Conservation (phyloP, 2,329 filamentous ascomycete species). For the Pseudogymnoascus sp. region DNA sequence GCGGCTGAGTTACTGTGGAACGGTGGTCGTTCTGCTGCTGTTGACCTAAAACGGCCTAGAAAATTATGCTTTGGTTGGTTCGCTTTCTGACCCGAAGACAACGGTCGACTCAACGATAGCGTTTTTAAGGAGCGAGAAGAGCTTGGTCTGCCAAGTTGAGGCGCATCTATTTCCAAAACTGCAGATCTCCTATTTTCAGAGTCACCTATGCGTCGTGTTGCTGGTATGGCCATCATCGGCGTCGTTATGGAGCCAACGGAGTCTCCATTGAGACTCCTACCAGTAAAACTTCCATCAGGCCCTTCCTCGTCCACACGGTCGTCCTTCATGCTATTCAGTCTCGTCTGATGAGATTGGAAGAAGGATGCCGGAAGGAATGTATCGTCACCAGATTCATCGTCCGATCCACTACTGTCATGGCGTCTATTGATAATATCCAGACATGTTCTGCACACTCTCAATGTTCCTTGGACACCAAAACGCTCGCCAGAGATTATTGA, state of each 20-base stretch:
- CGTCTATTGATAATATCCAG: slow-evolving; percentile 84
- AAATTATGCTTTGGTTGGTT: slow-evolving; percentile 84
- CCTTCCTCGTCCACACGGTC: slow-evolving; percentile 31
- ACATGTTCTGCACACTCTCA: slow-evolving; percentile 89
- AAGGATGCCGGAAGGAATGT: slow-evolving; percentile 55
- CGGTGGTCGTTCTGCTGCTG: slow-evolving; percentile 72
- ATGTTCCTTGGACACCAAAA: slow-evolving; percentile 75
- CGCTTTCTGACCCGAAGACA: slow-evolving; percentile 72
- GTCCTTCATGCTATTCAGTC: slow-evolving; percentile 31
- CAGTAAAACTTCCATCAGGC: slow-evolving; percentile 6
- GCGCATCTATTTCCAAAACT: slow-evolving; percentile 80
- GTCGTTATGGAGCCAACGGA: slow-evolving; percentile 47
- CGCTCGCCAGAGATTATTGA: slow-evolving; percentile 78
- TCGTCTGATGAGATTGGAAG: slow-evolving; percentile 46
- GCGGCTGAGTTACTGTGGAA: slow-evolving; percentile 67
- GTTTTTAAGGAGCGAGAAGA: slow-evolving; percentile 86
- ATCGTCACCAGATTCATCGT: slow-evolving; percentile 70
- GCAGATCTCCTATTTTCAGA: slow-evolving; percentile 78
- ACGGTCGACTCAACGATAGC: slow-evolving; percentile 56
- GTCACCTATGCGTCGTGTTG: slow-evolving; percentile 57
- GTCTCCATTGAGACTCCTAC: slow-evolving; percentile 25
- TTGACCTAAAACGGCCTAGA: slow-evolving; percentile 63
- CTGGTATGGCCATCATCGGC: slow-evolving; percentile 63
- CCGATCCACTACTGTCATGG: slow-evolving; percentile 77
- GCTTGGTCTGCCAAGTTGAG: slow-evolving; percentile 78